Conservation (phyloP, 2,329 filamentous ascomycete species). For the Alternaria gaisen region DNA sequence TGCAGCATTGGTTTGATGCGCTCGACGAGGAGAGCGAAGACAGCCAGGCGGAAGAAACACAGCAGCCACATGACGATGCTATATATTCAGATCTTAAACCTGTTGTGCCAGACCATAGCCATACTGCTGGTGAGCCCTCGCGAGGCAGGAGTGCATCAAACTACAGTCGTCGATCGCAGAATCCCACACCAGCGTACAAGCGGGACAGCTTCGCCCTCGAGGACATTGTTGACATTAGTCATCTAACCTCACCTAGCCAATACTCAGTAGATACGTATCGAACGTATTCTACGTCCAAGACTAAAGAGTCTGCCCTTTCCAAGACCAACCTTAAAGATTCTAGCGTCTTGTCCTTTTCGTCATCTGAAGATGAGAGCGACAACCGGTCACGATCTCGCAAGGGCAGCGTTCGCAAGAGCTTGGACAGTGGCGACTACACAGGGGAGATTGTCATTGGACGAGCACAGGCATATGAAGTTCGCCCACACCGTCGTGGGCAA, state of each 20-base stretch:
- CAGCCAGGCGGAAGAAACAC: conserved; percentile 24
- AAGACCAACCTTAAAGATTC: conserved; percentile 49
- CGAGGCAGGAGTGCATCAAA: conserved; percentile 11
- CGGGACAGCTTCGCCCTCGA: conserved; percentile 34
- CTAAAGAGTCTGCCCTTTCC: conserved; percentile 45
- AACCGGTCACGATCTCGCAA: conserved; percentile 19
- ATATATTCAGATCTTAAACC: conserved; percentile 5
- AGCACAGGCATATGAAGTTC: conserved; percentile 50
- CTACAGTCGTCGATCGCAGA: conserved; percentile 24
- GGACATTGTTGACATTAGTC: conserved; percentile 31
- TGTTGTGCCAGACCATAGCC: conserved; percentile 26
- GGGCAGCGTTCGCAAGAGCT: conserved; percentile 42
- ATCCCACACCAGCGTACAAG: conserved; percentile 21
- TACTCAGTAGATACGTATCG: conserved; percentile 39
- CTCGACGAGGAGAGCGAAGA: conserved; percentile 54
- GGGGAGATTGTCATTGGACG: conserved; percentile 50
- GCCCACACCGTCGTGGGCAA: conserved; percentile 33
- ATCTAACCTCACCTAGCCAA: conserved; percentile 42
- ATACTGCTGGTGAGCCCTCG: conserved; percentile 30
- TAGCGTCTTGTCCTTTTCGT: conserved; percentile 53
- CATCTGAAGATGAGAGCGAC: conserved; percentile 50
- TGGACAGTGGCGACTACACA: conserved; percentile 45
- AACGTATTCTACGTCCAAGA: conserved; percentile 40
- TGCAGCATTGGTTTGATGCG: conserved; percentile 62
- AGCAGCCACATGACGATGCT: conserved; percentile 23